Percentiles rank a stretch among this genome's conserved stretches.
These are phyloP conservation scores for Mrakia blollopis DNA, from an alignment of 768 basidiomycete genomes.

Conservation along the genomic window DNA sequence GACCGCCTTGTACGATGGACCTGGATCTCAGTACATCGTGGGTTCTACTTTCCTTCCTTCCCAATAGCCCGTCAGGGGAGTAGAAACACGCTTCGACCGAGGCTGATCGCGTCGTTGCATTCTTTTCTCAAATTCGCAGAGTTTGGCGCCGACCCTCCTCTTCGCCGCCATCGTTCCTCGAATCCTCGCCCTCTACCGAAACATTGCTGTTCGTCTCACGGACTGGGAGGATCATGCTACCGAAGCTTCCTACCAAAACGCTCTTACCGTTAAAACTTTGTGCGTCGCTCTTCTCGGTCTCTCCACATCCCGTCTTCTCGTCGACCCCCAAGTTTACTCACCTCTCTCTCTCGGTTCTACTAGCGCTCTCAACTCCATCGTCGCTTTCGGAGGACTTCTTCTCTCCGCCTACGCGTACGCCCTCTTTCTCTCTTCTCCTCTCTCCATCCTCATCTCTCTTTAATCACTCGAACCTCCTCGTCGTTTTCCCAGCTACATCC, in stretches of 20 bases:
- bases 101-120: not conserved
- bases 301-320: no score
- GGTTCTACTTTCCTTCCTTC: not conserved
- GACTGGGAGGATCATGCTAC: conserved; percentile 89
- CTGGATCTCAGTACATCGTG: conserved; percentile 71
- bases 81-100: no score
- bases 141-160: conserved; percentile 74
- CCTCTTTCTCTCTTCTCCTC: no score
- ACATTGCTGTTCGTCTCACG: conserved; percentile 52
- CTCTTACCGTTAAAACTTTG: conserved; percentile 85
- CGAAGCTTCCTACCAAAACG: conserved; percentile 66
- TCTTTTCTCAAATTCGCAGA: conserved; percentile 47
- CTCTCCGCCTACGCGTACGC: no score
- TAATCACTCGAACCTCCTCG: no score
- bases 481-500: no score
- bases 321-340: no score
- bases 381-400: conserved; percentile 92
- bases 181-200: conserved; percentile 66
- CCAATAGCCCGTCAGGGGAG: not conserved
- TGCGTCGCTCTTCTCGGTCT: no score
- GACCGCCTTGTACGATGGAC: conserved; percentile 78
- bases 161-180: conserved; percentile 77
- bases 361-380: conserved; percentile 70
- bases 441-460: no score
- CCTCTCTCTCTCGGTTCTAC: no score